Conservation (phyloP, 371 early-diverging fungal genomes). For the Syncephalastrum contaminatum region DNA sequence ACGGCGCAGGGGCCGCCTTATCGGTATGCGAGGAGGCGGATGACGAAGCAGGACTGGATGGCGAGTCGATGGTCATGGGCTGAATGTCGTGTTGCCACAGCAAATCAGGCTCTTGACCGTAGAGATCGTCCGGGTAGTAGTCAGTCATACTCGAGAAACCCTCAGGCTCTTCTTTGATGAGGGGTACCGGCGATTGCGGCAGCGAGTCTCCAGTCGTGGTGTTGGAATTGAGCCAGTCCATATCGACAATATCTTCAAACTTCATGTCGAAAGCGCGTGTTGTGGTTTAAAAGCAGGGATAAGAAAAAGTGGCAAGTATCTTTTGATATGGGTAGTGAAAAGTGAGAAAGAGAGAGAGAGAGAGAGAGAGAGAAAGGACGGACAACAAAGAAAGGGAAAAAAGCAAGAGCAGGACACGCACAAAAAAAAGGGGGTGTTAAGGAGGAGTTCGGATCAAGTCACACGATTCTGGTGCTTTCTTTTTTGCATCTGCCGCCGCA, state of each 20-base stretch:
- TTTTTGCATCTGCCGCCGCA: conserved; percentile 3
- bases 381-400: conserved; percentile 9
- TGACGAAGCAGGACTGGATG: conserved; percentile 9
- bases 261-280: conserved; percentile 24
- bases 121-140: conserved; percentile 3
- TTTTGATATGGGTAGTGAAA: not conserved
- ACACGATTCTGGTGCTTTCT: not conserved
- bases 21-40: conserved; percentile 8
- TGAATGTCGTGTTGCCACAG: conserved; percentile 15
- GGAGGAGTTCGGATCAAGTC: not conserved
- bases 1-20: not conserved
- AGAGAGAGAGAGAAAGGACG: conserved; percentile 4
- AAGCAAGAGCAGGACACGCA: not conserved
- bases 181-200: not conserved
- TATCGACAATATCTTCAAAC: conserved; percentile 51
- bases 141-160: conserved; percentile 3
- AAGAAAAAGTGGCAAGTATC: not conserved
- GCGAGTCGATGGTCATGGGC: conserved; percentile 1
- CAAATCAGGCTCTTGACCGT: conserved; percentile 5
- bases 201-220: conserved; percentile 8
- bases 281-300: not conserved
- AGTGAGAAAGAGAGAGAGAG: conserved; percentile 7
- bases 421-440: conserved; percentile 5
- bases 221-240: conserved; percentile 43
- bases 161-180: conserved; percentile 15